A percentile compares a stretch with the other conserved stretches of the same genome.
These are phyloP conservation scores for Metschnikowia koreensis DNA, from an alignment of 805 yeast species.

Conservation along the genomic window DNA sequence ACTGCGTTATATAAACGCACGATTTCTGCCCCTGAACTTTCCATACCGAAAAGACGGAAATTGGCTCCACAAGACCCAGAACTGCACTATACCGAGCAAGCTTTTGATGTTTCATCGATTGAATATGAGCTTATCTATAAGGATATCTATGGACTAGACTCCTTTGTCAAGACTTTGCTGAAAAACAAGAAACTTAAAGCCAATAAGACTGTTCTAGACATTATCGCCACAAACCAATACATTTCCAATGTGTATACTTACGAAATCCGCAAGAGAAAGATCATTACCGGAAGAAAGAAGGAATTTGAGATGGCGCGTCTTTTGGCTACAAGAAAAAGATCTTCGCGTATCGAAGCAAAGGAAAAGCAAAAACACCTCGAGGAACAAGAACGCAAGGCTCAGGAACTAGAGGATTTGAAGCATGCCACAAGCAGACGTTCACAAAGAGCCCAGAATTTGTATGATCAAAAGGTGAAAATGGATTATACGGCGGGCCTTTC, in stretches of 20 bases:
- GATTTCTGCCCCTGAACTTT: constrained; percentile 24
- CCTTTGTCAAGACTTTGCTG: constrained; percentile 17
- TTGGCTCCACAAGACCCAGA: constrained; percentile 35
- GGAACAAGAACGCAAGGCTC: constrained; percentile 43
- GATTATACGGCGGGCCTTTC: constrained; percentile 28
- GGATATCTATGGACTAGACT: constrained; percentile 31
- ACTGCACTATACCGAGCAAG: constrained; percentile 21
- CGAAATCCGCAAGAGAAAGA: constrained; percentile 55
- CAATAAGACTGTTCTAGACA: constrained; percentile 21
- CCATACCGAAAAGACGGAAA: constrained; percentile 36
- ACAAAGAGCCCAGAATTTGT: constrained; percentile 34
- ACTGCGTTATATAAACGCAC: constrained; percentile 49
- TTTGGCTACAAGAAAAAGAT: constrained; percentile 67
- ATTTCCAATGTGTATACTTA: constrained; percentile 28
- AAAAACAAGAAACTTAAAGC: constrained; percentile 35
- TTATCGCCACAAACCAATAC: constrained; percentile 16
- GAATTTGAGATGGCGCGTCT: constrained; percentile 63
- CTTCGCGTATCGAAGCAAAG: constrained; percentile 69
- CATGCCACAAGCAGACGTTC: constrained; percentile 41
- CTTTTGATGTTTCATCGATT: constrained; percentile 31
- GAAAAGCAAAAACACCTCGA: constrained; percentile 53
- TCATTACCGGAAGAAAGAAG: constrained; percentile 53
- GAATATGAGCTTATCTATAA: constrained; percentile 32
- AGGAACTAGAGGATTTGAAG: constrained; percentile 44
- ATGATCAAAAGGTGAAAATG: constrained; percentile 30